A percentile compares a stretch with the other conserved stretches of the same genome.
Conservation (phyloP, 192 early-diverging fungal species). For the Coemansia sp. region DNA sequence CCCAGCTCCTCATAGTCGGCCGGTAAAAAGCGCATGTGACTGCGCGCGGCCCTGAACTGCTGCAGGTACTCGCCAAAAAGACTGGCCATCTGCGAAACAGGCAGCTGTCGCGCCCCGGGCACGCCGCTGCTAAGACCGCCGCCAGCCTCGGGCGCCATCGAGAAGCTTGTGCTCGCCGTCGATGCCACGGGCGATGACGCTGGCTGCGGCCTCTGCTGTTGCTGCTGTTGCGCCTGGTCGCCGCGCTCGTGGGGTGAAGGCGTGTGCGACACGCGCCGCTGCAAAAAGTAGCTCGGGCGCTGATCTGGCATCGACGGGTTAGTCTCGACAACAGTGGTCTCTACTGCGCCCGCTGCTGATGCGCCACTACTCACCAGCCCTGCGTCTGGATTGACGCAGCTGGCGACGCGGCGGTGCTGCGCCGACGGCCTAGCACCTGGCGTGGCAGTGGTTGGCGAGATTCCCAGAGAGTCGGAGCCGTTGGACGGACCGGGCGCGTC, state of each 20-base stretch:
- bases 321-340: neutral
- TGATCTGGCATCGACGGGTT: conserved; percentile 6
- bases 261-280: conserved; percentile 26
- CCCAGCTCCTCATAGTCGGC: conserved; percentile 24
- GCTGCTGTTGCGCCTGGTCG: neutral
- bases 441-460: neutral
- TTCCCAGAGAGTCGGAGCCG: neutral
- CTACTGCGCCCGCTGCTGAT: neutral
- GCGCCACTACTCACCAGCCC: neutral
- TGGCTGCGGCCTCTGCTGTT: neutral
- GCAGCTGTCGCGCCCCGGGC: conserved; percentile 6
- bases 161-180: conserved; percentile 4
- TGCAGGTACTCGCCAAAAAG: conserved; percentile 50
- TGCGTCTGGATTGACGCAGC: conserved; percentile 12
- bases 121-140: neutral
- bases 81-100: conserved; percentile 23
- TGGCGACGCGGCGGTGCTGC: conserved; percentile 14
- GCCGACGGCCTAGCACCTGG: neutral
- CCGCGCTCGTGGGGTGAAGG: conserved; percentile 13
- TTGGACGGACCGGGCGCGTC: neutral
- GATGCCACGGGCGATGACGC: neutral
- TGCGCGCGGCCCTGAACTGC: conserved; percentile 44
- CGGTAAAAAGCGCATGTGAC: conserved; percentile 24
- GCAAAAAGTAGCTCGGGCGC: conserved; percentile 3
- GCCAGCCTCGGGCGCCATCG: conserved; percentile 1